Base-by-base conservation (phyloP, 768 basidiomycete genomes). In the Naganishia vaughanmartiniae region DNA sequence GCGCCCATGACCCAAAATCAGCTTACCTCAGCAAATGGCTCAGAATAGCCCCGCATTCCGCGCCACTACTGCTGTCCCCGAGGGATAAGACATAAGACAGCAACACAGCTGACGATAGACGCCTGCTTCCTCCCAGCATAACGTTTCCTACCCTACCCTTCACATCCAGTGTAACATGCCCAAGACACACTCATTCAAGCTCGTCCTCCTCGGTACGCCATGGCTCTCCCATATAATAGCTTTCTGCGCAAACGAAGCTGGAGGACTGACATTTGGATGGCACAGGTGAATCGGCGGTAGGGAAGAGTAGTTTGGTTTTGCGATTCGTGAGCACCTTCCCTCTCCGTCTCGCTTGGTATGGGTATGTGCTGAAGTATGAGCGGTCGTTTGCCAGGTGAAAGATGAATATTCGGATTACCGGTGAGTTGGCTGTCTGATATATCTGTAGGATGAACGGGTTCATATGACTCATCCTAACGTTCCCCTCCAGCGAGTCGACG, bases 231-330 rank as follows among this genome's bases (percentile, higher is more conserved):
- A 12, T 36, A 6, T 12, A 12, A 5, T 36, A 12, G 6, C 5
- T 6, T 12, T 12, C 12, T 36, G 12, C 36, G 6, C 5, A 36
- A 12, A 5, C 36, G 12, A 36, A 36, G 36, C 36, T 36, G 36
- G 12, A 36, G 36, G 36, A 36, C 36, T 36, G 12, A 36, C 36
- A 12, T 36, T 6, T 36, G 36, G 36, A 5, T 36, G 36, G 10
- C 51, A 31, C 78, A 96, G 93, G 94, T 76, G 94, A 97, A 84
- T 93, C 91, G 48, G 95, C 96, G 54, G 96, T 99, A 60, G 96
- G 96, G 65, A 99, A 99, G 85, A 76, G 79, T 78, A 94, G 92
- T 83, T 83, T 98, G 73, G 96, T 99, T 65, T 84, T 98, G 73
- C 87, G 94, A 70, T 99, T 99, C 78, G 96, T 98, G 74, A 92